A percentile compares a stretch with the other conserved stretches of the same genome.
These are phyloP conservation scores for Teratosphaeria gauchensis DNA, from an alignment of 2,329 filamentous ascomycete species.

Conservation along the genomic window DNA sequence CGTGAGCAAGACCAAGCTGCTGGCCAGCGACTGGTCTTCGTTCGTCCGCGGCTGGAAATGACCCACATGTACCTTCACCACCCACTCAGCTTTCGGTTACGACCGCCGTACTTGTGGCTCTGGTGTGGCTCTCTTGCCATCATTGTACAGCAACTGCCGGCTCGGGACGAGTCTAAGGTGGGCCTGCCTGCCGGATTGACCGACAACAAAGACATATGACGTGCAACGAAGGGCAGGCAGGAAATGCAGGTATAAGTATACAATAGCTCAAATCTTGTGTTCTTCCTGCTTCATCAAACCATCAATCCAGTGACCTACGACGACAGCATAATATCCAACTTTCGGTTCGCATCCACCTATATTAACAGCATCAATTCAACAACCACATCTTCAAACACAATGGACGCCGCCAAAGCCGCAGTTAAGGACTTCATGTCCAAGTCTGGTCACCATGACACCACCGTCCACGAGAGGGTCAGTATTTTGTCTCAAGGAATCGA, in stretches of 20 bases:
- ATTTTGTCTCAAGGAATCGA: neutral
- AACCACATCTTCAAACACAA: neutral
- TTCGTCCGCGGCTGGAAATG: neutral
- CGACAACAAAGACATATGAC: neutral
- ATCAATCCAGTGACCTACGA: neutral
- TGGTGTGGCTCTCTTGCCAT: neutral
- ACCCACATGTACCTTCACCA: neutral
- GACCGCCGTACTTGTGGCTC: neutral
- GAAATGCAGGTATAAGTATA: neutral
- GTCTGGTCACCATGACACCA: slow-evolving; percentile 59
- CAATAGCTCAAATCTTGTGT: neutral
- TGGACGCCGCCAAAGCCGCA: slow-evolving; percentile 31
- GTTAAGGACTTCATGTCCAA: slow-evolving; percentile 51
- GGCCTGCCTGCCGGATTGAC: neutral
- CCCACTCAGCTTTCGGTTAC: neutral
- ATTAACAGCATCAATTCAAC: neutral
- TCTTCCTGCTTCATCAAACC: neutral
- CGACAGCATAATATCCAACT: neutral
- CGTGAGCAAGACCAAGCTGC: too few species aligned
- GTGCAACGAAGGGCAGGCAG: neutral
- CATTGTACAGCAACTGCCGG: neutral
- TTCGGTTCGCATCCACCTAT: neutral
- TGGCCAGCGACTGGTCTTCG: too few species aligned
- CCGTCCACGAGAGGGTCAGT: slow-evolving; percentile 49
- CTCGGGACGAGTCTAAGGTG: neutral